These are phyloP conservation scores for Periconia sp. DNA, from an alignment of 2,329 filamentous ascomycete genomes.

Conservation along the genomic window DNA sequence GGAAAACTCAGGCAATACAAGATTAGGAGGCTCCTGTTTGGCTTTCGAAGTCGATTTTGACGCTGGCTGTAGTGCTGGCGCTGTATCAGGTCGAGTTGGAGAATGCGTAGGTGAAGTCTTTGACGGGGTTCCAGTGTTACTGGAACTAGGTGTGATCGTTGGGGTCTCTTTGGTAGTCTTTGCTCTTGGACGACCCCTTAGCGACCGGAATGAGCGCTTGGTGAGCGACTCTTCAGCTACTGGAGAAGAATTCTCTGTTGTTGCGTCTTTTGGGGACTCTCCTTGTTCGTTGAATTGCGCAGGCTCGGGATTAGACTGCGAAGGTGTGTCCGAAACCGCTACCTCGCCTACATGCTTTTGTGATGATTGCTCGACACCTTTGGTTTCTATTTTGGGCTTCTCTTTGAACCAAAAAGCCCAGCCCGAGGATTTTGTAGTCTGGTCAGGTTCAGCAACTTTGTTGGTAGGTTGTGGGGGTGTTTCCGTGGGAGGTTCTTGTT, in stretches of 20 bases:
- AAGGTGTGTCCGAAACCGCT: slow-evolving; percentile 54
- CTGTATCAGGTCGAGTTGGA: slow-evolving; percentile 27
- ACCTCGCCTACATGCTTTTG: slow-evolving; percentile 57
- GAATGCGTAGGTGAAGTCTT: slow-evolving; percentile 29
- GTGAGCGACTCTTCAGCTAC: slow-evolving; percentile 21
- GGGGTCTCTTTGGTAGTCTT: slow-evolving; percentile 23
- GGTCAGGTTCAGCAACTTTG: slow-evolving; percentile 22
- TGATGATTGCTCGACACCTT: slow-evolving; percentile 59
- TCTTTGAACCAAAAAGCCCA: slow-evolving; percentile 83
- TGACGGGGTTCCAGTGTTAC: slow-evolving; percentile 41
- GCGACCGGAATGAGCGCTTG: slow-evolving; percentile 33
- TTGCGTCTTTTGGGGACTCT: slow-evolving; percentile 19
- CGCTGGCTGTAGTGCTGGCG: slow-evolving; percentile 28
- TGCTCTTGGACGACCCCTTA: slow-evolving; percentile 33
- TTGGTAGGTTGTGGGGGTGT: slow-evolving; percentile 9
- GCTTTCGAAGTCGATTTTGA: slow-evolving; percentile 24
- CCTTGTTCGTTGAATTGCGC: slow-evolving; percentile 54
- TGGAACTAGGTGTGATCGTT: slow-evolving; percentile 26
- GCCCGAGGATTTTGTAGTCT: slow-evolving; percentile 58
- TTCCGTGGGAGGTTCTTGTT: slow-evolving; percentile 7
- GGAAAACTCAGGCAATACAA: slow-evolving; percentile 69
- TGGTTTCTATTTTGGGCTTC: slow-evolving; percentile 51
- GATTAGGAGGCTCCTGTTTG: slow-evolving; percentile 55
- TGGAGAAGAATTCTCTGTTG: slow-evolving; percentile 20
- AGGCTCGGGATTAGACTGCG: slow-evolving; percentile 52